A percentile compares a stretch with the other conserved stretches of the same genome.
Conservation (phyloP, 2,329 filamentous ascomycete genomes). For the Sporothrix luriei region DNA sequence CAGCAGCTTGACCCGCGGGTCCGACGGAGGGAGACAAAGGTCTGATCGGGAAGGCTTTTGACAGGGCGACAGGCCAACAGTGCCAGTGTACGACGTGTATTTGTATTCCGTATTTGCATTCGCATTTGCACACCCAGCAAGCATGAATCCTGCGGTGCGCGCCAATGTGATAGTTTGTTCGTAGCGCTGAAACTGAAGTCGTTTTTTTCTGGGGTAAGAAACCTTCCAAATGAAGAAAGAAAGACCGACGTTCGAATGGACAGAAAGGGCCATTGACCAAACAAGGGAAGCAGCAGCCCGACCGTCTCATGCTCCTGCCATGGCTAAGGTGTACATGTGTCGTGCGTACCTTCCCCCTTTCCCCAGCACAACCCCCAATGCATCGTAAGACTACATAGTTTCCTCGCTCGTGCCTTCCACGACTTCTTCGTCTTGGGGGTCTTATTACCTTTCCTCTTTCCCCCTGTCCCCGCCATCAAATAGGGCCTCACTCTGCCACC, state of each 20-base stretch:
- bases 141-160: background rate
- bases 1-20: conserved; percentile 15
- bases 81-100: background rate
- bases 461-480: background rate
- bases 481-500: background rate
- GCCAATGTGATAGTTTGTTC: background rate
- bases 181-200: conserved; percentile 1
- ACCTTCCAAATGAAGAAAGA: background rate
- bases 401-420: conserved; percentile 11
- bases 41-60: background rate
- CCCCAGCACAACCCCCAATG: background rate
- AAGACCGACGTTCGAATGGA: background rate
- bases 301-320: conserved; percentile 1
- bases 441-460: background rate
- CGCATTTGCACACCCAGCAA: no score
- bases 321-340: background rate
- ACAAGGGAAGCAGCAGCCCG: conserved; percentile 21
- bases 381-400: background rate
- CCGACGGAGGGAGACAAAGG: conserved; percentile 19
- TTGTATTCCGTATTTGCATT: background rate
- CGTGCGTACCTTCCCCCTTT: conserved; percentile 6
- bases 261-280: background rate
- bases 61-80: background rate
- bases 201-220: background rate
- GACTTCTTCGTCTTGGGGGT: background rate